Evolutionary conservation across 345 rosid species (phyloP).

Genomic region (Arabidopsis suecica): DNA sequence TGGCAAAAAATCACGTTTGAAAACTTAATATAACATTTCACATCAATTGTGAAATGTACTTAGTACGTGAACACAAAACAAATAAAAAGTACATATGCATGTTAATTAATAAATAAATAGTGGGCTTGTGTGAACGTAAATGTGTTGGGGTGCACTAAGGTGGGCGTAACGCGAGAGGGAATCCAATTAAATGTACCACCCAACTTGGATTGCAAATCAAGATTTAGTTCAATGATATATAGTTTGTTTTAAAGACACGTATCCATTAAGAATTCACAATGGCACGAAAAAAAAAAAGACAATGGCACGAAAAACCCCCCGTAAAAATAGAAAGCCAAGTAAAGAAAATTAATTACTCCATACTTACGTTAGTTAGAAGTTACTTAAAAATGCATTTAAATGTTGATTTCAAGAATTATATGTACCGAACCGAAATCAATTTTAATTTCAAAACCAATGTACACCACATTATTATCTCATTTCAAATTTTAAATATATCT

Average conservation of each 20-base stretch:
- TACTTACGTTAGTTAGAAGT: constrained; percentile 1
- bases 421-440: too few species aligned
- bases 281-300: neutral
- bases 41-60: neutral
- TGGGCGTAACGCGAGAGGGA: constrained; percentile 31
- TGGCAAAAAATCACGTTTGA: neutral
- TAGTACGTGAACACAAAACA: neutral
- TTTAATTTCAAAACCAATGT: too few species aligned
- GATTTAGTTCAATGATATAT: constrained; percentile 17
- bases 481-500: neutral
- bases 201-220: constrained; percentile 37
- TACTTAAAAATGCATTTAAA: constrained; percentile 16
- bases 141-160: constrained; percentile 22
- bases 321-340: neutral
- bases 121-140: constrained; percentile 18
- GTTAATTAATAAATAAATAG: neutral
- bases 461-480: neutral
- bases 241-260: constrained; percentile 19
- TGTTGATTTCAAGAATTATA: neutral
- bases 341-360: constrained; percentile 1
- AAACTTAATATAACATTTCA: neutral
- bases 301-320: neutral
- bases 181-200: constrained; percentile 21
- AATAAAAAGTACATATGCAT: neutral
- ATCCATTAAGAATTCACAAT: neutral